phyloP scores from a whole-genome alignment of 768 basidiomycete genomes.

The Favolaschia claudopus region DNA sequence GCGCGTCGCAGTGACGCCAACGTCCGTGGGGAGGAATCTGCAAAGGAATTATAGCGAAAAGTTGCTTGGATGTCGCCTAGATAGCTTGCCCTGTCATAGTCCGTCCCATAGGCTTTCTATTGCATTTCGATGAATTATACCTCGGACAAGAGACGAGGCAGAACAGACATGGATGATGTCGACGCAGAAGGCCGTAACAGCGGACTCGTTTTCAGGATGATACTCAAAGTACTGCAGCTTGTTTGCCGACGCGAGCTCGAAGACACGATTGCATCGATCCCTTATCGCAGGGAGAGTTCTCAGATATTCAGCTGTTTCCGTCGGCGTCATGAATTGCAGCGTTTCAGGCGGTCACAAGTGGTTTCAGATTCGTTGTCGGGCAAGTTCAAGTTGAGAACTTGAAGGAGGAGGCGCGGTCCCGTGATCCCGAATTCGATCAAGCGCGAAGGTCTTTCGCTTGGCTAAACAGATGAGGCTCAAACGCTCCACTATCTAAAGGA shows the following conservation, averaged over 20 bases:
- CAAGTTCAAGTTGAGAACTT: not conserved
- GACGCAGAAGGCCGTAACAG: constrained; percentile 77
- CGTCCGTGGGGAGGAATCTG: constrained; percentile 90
- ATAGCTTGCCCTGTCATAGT: constrained; percentile 64
- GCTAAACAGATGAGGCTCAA: no score
- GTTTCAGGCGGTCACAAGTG: not conserved
- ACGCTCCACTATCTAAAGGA: no score
- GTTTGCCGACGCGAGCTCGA: constrained; percentile 76
- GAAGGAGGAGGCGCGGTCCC: not conserved
- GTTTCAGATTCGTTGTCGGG: no score
- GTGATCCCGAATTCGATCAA: no score
- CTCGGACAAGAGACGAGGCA: not conserved
- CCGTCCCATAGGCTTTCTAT: constrained; percentile 82
- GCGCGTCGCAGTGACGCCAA: constrained; percentile 88
- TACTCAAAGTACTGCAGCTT: constrained; percentile 89
- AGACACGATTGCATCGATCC: constrained; percentile 81
- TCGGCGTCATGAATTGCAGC: no score
- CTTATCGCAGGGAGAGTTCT: constrained; percentile 91
- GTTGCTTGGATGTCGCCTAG: not conserved
- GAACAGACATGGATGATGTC: constrained; percentile 76
- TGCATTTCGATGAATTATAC: constrained; percentile 11
- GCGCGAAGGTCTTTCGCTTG: no score
- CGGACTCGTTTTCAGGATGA: constrained; percentile 75
- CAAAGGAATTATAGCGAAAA: no score
- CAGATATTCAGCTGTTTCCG: constrained; percentile 69